phyloP scores from a whole-genome alignment of 148 eudicot genomes.

The Vaccinium myrtillus region DNA sequence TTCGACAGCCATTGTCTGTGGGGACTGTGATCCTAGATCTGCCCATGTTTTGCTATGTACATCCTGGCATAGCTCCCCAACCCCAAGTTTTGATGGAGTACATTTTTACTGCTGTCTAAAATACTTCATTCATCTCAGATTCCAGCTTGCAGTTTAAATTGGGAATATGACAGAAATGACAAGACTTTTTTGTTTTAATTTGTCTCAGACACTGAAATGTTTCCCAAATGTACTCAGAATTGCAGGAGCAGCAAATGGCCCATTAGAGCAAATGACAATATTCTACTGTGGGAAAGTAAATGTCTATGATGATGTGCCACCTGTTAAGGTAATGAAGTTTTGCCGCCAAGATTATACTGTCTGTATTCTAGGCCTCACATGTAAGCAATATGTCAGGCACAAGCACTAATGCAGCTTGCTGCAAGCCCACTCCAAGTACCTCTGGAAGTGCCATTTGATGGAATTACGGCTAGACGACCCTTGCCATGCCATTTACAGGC shows the following conservation, averaged over 20 bases:
- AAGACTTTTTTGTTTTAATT: neutral
- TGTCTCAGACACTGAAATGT: slow-evolving; percentile 10
- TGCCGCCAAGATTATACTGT: slow-evolving; percentile 1
- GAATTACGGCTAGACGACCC: slow-evolving; percentile 35
- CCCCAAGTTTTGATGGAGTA: neutral
- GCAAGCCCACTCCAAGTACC: slow-evolving; percentile 62
- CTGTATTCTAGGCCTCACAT: slow-evolving; percentile 25
- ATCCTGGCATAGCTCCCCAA: slow-evolving; percentile 1
- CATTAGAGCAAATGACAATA: slow-evolving; percentile 76
- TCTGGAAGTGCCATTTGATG: slow-evolving; percentile 44
- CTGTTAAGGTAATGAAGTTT: slow-evolving; percentile 60
- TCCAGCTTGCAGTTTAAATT: neutral
- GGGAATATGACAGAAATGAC: neutral
- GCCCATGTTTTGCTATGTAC: neutral
- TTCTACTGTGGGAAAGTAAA: slow-evolving; percentile 87
- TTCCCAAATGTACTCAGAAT: slow-evolving; percentile 49
- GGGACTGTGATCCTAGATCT: neutral
- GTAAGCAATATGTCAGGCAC: slow-evolving; percentile 57
- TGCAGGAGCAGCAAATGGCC: slow-evolving; percentile 33
- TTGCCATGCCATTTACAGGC: slow-evolving; percentile 40
- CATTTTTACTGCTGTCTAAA: neutral
- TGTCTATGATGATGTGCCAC: slow-evolving; percentile 81
- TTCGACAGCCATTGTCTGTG: neutral
- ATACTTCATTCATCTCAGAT: slow-evolving; percentile 8
- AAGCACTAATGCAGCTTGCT: slow-evolving; percentile 69